Percentiles rank a stretch among this genome's conserved stretches.
These are phyloP conservation scores for Talaromyces sp. DNA, from an alignment of 2,329 filamentous ascomycete genomes.

Conservation along the genomic window DNA sequence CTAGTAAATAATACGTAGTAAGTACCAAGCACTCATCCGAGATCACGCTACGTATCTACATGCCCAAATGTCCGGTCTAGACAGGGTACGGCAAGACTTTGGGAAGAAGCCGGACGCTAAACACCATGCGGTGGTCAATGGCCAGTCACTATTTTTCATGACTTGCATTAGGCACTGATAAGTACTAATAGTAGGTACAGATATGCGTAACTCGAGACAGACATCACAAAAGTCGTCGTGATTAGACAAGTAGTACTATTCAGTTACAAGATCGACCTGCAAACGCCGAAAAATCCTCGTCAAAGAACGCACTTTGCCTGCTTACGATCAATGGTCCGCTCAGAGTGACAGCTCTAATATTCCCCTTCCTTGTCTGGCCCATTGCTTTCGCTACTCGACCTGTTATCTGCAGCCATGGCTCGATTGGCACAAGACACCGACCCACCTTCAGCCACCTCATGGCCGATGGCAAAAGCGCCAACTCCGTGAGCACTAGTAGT, in stretches of 20 bases:
- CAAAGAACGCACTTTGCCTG: not conserved
- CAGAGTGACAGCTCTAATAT: not conserved
- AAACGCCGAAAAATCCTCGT: not conserved
- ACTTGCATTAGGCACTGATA: conserved; percentile 3
- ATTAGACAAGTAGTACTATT: too few species aligned
- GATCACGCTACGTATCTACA: not conserved
- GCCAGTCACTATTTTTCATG: not conserved
- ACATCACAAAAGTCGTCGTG: not conserved
- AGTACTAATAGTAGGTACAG: not conserved
- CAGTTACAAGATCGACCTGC: not conserved
- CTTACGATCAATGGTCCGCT: not conserved
- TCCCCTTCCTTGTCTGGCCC: not conserved
- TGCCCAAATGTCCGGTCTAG: not conserved
- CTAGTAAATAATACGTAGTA: too few species aligned
- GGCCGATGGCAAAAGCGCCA: not conserved
- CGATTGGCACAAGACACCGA: not conserved
- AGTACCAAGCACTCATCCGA: not conserved
- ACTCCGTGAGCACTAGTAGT: too few species aligned
- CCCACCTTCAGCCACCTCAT: conserved; percentile 13
- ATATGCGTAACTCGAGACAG: not conserved
- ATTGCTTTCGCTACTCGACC: not conserved
- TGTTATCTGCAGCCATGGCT: conserved; percentile 1
- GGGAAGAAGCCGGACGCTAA: not conserved
- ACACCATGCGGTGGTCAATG: not conserved
- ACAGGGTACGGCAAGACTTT: not conserved